phyloP scores from a whole-genome alignment of 177 flowering plant genomes.

The Vitis hybrid region DNA sequence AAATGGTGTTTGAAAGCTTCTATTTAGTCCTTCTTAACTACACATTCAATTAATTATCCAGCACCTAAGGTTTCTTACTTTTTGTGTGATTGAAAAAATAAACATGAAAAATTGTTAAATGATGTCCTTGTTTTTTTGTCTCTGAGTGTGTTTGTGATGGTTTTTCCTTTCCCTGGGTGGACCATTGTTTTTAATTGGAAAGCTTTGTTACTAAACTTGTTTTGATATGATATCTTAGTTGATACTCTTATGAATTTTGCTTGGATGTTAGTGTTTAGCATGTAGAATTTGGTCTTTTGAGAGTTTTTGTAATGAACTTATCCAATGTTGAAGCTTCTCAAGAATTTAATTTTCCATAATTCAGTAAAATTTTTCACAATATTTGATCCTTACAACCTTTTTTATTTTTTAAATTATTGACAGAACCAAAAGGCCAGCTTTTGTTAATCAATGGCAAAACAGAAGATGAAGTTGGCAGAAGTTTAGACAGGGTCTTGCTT shows the following conservation, averaged over 20 bases:
- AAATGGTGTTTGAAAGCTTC: no score
- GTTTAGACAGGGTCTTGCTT: slow-evolving; percentile 86
- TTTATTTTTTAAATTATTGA: slow-evolving; percentile 7
- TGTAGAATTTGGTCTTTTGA: background rate
- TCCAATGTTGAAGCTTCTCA: background rate
- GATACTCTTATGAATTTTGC: background rate
- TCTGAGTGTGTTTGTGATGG: no score
- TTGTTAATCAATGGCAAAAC: slow-evolving; percentile 88
- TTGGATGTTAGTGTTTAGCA: background rate
- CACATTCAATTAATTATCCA: no score
- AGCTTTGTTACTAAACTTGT: no score
- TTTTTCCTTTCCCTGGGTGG: no score
- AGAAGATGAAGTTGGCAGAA: slow-evolving; percentile 83
- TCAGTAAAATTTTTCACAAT: background rate
- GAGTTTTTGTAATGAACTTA: background rate
- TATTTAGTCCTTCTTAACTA: no score
- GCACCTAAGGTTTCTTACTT: no score
- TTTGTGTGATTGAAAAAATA: no score
- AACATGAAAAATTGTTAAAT: no score
- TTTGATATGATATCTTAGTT: background rate
- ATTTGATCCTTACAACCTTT: background rate
- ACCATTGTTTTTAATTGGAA: no score
- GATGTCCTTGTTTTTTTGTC: no score
- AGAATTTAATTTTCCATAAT: background rate
- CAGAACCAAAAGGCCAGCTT: slow-evolving; percentile 98